These are phyloP conservation scores for Hypseocharis bilobata DNA, from an alignment of 441 rosid species.

Conservation along the genomic window DNA sequence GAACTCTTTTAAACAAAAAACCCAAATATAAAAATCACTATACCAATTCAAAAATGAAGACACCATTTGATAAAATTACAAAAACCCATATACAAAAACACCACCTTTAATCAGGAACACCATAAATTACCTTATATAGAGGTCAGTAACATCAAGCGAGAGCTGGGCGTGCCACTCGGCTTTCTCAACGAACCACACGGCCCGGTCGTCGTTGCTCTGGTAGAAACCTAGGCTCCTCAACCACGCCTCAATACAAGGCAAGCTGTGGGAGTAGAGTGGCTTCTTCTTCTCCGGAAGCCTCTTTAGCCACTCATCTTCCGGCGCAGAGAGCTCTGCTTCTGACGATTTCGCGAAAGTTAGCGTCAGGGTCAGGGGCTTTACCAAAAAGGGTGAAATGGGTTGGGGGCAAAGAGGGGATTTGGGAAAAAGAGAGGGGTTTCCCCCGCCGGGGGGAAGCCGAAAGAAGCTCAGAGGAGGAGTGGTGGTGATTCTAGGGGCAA, in stretches of 20 bases:
- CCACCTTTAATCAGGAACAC: background rate
- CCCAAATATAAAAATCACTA: background rate
- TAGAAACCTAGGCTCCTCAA: slow-evolving; percentile 56
- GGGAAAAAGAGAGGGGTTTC: slow-evolving; percentile 14
- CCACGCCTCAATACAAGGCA: slow-evolving; percentile 96
- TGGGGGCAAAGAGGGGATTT: slow-evolving; percentile 3
- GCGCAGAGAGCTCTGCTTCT: slow-evolving; percentile 45
- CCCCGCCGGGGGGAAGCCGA: slow-evolving; percentile 2
- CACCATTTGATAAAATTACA: background rate
- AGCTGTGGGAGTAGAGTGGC: slow-evolving; percentile 82
- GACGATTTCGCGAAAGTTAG: slow-evolving; percentile 41
- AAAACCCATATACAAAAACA: slow-evolving; percentile 10
- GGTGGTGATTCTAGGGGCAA: slow-evolving; percentile 6
- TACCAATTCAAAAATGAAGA: background rate
- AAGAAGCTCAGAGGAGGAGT: slow-evolving; percentile 15
- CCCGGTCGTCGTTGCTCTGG: slow-evolving; percentile 68
- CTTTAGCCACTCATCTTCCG: slow-evolving; percentile 76
- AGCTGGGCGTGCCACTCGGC: slow-evolving; percentile 83
- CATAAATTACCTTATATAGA: slow-evolving; percentile 51
- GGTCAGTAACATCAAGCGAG: slow-evolving; percentile 80
- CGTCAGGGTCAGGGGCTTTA: slow-evolving; percentile 21
- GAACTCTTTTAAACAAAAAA: background rate
- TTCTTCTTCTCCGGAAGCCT: slow-evolving; percentile 67
- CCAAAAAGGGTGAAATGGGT: slow-evolving; percentile 13
- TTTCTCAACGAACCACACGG: slow-evolving; percentile 66